A percentile compares a stretch with the other conserved stretches of the same genome.
phyloP scores from a whole-genome alignment of 202 grass and related monocot genomes.

The Schoenoplectus triqueter region DNA sequence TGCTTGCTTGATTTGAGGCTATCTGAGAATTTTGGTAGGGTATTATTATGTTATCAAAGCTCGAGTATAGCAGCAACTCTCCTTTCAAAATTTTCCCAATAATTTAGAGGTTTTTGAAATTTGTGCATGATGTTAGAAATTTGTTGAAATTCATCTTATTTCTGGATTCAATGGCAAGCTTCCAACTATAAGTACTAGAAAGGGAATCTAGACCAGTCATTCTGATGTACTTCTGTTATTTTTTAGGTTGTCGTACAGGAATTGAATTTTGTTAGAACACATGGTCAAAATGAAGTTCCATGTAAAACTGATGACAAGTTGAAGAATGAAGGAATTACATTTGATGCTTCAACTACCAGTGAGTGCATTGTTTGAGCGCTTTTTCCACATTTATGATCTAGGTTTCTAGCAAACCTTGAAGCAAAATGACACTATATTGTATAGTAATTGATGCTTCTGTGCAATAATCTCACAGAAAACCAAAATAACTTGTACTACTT shows the following conservation, averaged over 20 bases:
- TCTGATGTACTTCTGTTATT: background rate
- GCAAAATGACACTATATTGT: slow-evolving; percentile 7
- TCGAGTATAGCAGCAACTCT: background rate
- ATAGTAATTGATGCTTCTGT: background rate
- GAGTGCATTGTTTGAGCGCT: slow-evolving; percentile 3
- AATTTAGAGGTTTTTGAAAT: background rate
- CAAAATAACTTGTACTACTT: background rate
- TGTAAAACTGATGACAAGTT: slow-evolving; percentile 23
- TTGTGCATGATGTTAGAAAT: background rate
- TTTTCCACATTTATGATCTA: background rate
- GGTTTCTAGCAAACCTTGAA: slow-evolving; percentile 16
- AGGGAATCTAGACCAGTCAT: slow-evolving; percentile 2
- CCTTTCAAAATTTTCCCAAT: background rate
- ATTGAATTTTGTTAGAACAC: slow-evolving; percentile 62
- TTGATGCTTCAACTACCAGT: background rate
- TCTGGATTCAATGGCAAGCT: background rate
- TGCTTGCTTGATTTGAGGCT: background rate
- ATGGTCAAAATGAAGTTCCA: slow-evolving; percentile 3
- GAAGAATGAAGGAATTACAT: background rate
- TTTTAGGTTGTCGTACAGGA: slow-evolving; percentile 57
- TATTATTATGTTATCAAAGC: background rate
- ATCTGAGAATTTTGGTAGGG: background rate
- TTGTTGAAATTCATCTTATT: background rate
- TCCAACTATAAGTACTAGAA: background rate
- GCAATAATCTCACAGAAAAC: background rate